Evolutionary conservation across 73 alveolate genomes (phyloP).

Genomic region (Paramecium tetraurelia): DNA sequence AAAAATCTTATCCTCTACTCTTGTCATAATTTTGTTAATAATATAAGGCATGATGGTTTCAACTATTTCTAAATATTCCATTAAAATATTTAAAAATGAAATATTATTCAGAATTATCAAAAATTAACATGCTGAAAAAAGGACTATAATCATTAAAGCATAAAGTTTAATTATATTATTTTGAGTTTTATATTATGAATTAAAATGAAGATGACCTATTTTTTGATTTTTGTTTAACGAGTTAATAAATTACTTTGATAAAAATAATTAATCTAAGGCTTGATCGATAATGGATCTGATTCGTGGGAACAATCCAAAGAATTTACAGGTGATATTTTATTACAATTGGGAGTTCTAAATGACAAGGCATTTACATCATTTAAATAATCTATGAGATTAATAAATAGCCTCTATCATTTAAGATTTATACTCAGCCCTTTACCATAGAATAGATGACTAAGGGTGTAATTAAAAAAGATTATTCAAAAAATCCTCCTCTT

Average conservation of each 20-base stretch:
- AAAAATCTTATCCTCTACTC: slow-evolving; percentile 14
- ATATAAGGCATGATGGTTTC: neutral
- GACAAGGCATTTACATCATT: neutral
- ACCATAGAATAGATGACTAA: neutral
- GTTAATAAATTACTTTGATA: neutral
- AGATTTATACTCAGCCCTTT: neutral
- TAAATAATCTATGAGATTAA: neutral
- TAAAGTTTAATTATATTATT: neutral
- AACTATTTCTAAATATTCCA: slow-evolving; percentile 26
- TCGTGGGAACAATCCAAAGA: slow-evolving; percentile 11
- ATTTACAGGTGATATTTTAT: neutral
- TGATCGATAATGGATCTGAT: slow-evolving; percentile 12
- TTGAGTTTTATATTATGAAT: neutral
- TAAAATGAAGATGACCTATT: neutral
- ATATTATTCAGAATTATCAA: neutral
- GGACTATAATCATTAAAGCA: neutral
- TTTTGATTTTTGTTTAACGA: neutral
- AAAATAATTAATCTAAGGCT: neutral
- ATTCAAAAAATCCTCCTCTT: slow-evolving; percentile 33
- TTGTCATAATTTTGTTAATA: neutral
- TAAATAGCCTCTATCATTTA: neutral
- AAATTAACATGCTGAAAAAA: neutral
- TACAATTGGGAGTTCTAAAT: neutral
- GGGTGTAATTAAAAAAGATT: neutral
- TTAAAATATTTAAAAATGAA: neutral